Percentiles rank a stretch among this genome's conserved stretches.
phyloP scores from a whole-genome alignment of 441 rosid species.

The Jatropha podagrica region DNA sequence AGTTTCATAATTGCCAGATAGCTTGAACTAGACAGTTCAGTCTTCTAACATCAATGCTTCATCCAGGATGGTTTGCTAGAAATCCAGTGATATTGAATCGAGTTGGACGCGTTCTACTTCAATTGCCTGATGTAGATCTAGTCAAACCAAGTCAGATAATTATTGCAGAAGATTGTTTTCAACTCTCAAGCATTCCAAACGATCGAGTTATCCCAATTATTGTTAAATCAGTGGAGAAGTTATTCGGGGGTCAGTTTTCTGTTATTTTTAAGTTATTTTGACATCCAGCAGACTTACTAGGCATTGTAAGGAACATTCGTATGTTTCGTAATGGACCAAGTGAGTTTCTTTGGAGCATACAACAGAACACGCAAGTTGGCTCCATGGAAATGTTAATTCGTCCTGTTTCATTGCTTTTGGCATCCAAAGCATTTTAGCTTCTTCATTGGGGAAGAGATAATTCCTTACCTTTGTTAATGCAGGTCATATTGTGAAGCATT shows the following conservation, averaged over 20 bases:
- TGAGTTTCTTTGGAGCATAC: background rate
- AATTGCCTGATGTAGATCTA: conserved; percentile 36
- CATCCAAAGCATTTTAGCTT: background rate
- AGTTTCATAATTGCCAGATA: background rate
- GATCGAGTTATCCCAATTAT: conserved; percentile 49
- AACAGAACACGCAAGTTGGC: background rate
- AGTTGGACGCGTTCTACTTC: conserved; percentile 66
- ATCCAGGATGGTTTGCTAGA: conserved; percentile 51
- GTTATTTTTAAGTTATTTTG: background rate
- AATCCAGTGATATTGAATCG: conserved; percentile 51
- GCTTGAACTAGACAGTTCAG: background rate
- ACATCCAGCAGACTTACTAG: background rate
- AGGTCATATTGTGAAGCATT: conserved; percentile 55
- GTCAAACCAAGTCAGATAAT: conserved; percentile 49
- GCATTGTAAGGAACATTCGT: background rate
- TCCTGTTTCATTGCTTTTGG: background rate
- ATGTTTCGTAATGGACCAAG: background rate
- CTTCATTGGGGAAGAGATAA: background rate
- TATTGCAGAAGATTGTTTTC: conserved; percentile 76
- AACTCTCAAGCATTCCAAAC: conserved; percentile 61
- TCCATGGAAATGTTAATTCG: background rate
- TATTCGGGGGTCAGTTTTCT: conserved; percentile 54
- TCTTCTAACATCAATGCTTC: background rate
- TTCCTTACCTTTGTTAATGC: conserved; percentile 12
- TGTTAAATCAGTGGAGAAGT: conserved; percentile 54